phyloP scores from a whole-genome alignment of 495 filamentous ascomycete species.

The Penicillium paradoxum region DNA sequence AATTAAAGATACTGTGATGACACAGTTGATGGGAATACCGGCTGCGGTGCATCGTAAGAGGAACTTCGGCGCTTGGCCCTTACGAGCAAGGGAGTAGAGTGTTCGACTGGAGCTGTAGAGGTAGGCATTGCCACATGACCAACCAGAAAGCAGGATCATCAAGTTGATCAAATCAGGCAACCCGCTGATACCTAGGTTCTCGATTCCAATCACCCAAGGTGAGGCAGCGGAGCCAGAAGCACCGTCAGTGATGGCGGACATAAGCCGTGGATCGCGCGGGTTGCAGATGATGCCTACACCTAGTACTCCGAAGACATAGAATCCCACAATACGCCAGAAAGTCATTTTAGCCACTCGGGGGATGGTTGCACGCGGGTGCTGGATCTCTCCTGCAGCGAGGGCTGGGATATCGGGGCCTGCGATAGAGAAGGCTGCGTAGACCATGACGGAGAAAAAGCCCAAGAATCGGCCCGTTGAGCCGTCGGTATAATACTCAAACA shows the following conservation, averaged over 20 bases:
- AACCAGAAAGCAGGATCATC: slow-evolving; percentile 60
- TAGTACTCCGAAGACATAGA: slow-evolving; percentile 59
- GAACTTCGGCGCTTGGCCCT: slow-evolving; percentile 58
- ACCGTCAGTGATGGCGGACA: slow-evolving; percentile 44
- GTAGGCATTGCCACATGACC: slow-evolving; percentile 69
- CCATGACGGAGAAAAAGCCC: slow-evolving; percentile 39
- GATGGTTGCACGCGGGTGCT: slow-evolving; percentile 68
- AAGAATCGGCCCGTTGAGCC: slow-evolving; percentile 37
- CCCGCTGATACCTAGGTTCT: slow-evolving; percentile 54
- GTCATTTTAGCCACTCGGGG: slow-evolving; percentile 74
- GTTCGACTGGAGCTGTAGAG: slow-evolving; percentile 70
- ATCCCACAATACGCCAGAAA: slow-evolving; percentile 79
- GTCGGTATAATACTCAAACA: slow-evolving; percentile 30
- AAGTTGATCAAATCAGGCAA: slow-evolving; percentile 72
- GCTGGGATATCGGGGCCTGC: slow-evolving; percentile 63
- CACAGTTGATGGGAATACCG: slow-evolving; percentile 60
- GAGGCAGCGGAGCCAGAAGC: slow-evolving; percentile 43
- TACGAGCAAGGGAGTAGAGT: slow-evolving; percentile 67
- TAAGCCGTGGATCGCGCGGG: slow-evolving; percentile 47
- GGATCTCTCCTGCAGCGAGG: slow-evolving; percentile 77
- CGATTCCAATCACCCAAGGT: slow-evolving; percentile 54
- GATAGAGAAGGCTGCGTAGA: slow-evolving; percentile 46
- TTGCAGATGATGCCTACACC: slow-evolving; percentile 49
- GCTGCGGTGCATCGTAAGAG: slow-evolving; percentile 25
- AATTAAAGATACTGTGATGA: slow-evolving; percentile 49